Percentiles rank a stretch among this genome's conserved stretches.
phyloP scores from a whole-genome alignment of 352 stramenopile species.

The Phytophthora constricta region DNA sequence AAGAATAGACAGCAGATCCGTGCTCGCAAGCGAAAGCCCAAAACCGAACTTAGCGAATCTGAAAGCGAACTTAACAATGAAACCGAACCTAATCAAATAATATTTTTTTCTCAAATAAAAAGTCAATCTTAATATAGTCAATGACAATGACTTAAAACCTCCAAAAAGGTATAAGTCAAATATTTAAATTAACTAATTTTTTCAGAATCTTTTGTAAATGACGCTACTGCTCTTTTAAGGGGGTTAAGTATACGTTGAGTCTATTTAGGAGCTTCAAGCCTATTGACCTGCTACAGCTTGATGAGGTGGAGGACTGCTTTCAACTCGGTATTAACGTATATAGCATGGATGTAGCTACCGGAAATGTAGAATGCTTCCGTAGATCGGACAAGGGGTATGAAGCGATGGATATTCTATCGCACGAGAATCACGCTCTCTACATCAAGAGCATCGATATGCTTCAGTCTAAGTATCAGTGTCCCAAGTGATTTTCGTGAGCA shows the following conservation, averaged over 20 bases:
- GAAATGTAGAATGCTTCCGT: too few relatives aligned
- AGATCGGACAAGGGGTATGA: too few relatives aligned
- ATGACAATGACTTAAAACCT: conserved; percentile 18
- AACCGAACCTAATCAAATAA: conserved; percentile 23
- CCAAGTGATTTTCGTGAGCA: conserved; percentile 6
- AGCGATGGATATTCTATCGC: too few relatives aligned
- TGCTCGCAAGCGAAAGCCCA: not conserved
- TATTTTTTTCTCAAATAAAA: conserved; percentile 20
- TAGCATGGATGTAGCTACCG: too few relatives aligned
- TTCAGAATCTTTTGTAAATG: conserved; percentile 15
- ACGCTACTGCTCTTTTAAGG: not conserved
- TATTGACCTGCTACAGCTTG: not conserved
- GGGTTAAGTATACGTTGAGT: not conserved
- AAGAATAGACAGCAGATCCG: not conserved
- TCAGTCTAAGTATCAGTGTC: conserved; percentile 1
- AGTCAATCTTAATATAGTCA: conserved; percentile 20
- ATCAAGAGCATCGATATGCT: conserved; percentile 1
- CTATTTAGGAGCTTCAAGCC: not conserved
- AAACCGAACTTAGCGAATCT: conserved; percentile 13
- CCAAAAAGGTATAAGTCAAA: conserved; percentile 15
- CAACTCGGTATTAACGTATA: too few relatives aligned
- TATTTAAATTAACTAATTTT: conserved; percentile 27
- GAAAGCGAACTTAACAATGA: conserved; percentile 14
- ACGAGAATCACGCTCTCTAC: too few relatives aligned
- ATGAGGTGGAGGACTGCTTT: too few relatives aligned